These are phyloP conservation scores for Tolypocladium amazonense DNA, from an alignment of 2,329 filamentous ascomycete species.

Conservation along the genomic window DNA sequence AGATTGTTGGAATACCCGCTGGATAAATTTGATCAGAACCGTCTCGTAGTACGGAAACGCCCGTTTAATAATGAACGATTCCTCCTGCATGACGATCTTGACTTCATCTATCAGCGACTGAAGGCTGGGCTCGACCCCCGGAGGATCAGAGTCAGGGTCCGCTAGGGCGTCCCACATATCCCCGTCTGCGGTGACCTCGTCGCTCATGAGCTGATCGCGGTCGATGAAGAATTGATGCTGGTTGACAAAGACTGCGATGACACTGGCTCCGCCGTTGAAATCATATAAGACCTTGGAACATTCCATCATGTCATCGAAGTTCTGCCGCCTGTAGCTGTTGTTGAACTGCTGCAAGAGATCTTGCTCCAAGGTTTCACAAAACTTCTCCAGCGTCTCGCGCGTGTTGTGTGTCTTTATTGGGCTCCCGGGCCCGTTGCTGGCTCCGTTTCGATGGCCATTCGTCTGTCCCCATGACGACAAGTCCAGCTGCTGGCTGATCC, in stretches of 20 bases:
- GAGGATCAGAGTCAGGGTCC: conserved; percentile 86
- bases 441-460: conserved; percentile 43
- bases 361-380: conserved; percentile 90
- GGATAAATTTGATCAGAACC: conserved; percentile 84
- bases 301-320: conserved; percentile 97
- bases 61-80: conserved; percentile 91
- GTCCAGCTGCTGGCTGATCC: conserved; percentile 87
- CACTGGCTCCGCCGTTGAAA: conserved; percentile 91
- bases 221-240: conserved; percentile 99
- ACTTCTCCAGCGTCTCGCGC: conserved; percentile 88
- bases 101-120: conserved; percentile 92
- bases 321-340: conserved; percentile 87
- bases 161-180: conserved; percentile 85
- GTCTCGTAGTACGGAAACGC: conserved; percentile 96
- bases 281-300: conserved; percentile 89
- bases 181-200: conserved; percentile 67
- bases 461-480: conserved; percentile 58
- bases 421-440: conserved; percentile 32
- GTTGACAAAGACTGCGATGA: conserved; percentile 94
- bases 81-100: conserved; percentile 89
- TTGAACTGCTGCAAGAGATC: conserved; percentile 94
- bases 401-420: conserved; percentile 50
- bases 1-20: conserved; percentile 94
- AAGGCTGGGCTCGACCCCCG: conserved; percentile 81
- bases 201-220: conserved; percentile 78